Base-by-base conservation (phyloP, 2,329 filamentous ascomycete genomes). In the Xylaria sp. region DNA sequence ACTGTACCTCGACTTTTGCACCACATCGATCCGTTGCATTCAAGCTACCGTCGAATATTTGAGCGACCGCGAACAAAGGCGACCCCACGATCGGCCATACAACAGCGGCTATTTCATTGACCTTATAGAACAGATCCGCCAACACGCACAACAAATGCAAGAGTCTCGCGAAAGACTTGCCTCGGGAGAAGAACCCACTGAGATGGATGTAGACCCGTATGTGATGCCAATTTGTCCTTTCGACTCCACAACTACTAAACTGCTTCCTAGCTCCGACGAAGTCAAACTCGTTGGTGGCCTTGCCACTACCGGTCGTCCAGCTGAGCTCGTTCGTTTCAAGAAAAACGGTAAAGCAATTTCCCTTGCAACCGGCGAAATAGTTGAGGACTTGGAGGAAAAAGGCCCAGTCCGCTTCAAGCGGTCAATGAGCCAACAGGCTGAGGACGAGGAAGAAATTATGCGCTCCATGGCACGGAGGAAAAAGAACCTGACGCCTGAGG, bases 81-180 rank as follows among this genome's bases (percentile, higher is more conserved):
- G 93, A 80, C 92, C 93, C 69, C 86, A 89, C 82, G 95, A 98
- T 82, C 91, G 92, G 77, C 94, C 94, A 74, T 98, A 98, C 86
- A 96, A 91, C 87, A 94, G 92, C 87, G 93, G 93, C 79, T 98
- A 98, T 83, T 98, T 98, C 80, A 91, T 98, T 83, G 95, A 98
- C 84, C 90, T 98, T 70, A 91, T 97, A 80, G 93, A 97, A 80
- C 94, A 98, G 88, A 94, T 98, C 76, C 89, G 91, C 80, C 89
- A 93, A 80, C 97, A 97, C 88, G 94, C 94, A 70, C 89, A 90
- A 77, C 92, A 96, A 80, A 90, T 98, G 76, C 90, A 91, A 72
- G 90, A 90, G 74, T 89, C 90, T 73, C 91, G 93, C 78, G 88
- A 91, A 77, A 90, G 89, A 77, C 85, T 88, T 77, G 85, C 85